Evolutionary conservation across 148 eudicot species (phyloP).

Genomic region (Nepenthes gracilis): DNA sequence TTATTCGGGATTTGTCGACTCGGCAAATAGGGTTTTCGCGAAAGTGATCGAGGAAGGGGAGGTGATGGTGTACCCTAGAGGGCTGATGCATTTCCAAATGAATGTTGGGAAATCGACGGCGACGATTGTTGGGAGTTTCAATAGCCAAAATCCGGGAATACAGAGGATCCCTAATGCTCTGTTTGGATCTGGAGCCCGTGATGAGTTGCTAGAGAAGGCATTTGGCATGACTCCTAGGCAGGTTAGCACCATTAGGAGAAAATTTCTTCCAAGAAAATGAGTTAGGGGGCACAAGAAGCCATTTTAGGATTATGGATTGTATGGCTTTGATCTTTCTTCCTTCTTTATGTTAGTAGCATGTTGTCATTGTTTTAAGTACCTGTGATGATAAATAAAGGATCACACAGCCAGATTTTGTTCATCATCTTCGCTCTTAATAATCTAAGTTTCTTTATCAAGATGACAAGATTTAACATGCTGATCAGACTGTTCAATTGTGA

Average conservation of each 20-base stretch:
- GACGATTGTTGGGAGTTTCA: constrained; percentile 60
- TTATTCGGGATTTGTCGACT: constrained; percentile 71
- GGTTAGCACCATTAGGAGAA: constrained; percentile 15
- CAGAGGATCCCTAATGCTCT: constrained; percentile 49
- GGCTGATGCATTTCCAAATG: constrained; percentile 73
- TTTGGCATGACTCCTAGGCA: constrained; percentile 61
- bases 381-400: no score
- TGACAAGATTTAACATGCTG: no score
- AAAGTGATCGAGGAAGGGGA: constrained; percentile 74
- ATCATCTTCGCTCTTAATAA: no score
- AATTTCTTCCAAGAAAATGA: constrained; percentile 3
- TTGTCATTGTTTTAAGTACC: no score
- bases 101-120: constrained; percentile 58
- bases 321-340: no score
- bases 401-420: no score
- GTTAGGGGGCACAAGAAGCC: no score
- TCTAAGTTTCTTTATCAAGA: no score
- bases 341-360: no score
- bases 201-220: constrained; percentile 64
- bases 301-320: no score
- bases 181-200: constrained; percentile 49
- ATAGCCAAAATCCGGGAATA: constrained; percentile 81
- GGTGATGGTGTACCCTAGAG: constrained; percentile 83
- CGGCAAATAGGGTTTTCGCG: constrained; percentile 49
- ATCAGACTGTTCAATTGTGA: no score